Conservation (phyloP, 805 yeast genomes). For the Yarrowia divulgata region DNA sequence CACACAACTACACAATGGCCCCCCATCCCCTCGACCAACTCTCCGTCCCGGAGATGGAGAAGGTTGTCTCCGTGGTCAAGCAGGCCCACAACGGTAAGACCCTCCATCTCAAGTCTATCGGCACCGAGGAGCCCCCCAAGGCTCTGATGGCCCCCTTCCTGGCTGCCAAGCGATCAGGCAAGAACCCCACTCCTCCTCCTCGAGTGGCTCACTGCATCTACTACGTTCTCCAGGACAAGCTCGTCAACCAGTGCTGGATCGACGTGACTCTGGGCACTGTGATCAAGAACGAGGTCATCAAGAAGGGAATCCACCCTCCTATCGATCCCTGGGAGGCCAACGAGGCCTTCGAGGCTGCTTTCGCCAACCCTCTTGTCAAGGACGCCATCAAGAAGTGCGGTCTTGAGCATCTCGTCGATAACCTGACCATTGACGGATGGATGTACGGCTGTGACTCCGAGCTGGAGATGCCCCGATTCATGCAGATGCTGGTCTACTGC, state of each 20-base stretch:
- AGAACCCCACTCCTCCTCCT: conserved; percentile 61
- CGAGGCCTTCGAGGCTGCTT: conserved; percentile 59
- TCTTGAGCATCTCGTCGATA: conserved; percentile 45
- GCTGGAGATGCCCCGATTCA: conserved; percentile 50
- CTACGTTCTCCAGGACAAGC: conserved; percentile 59
- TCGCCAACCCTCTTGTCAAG: conserved; percentile 61
- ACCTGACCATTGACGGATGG: conserved; percentile 78
- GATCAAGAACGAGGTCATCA: conserved; percentile 62
- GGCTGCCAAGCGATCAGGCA: conserved; percentile 67
- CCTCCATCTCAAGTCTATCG: conserved; percentile 49
- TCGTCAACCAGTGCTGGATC: conserved; percentile 73
- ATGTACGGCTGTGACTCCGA: conserved; percentile 82
- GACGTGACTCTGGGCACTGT: conserved; percentile 69
- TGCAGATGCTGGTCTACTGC: conserved; percentile 79
- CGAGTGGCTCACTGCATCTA: conserved; percentile 74
- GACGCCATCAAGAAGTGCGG: conserved; percentile 73
- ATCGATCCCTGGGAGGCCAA: conserved; percentile 69
- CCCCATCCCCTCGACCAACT: conserved; percentile 51
- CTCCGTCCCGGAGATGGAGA: conserved; percentile 47
- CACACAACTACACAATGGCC: conserved; percentile 20
- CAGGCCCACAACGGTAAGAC: conserved; percentile 46
- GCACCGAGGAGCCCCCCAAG: conserved; percentile 74
- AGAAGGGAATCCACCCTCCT: conserved; percentile 74
- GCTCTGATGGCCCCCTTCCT: conserved; percentile 69
- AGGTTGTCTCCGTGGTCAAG: conserved; percentile 46